Conservation (phyloP, 345 rosid species). For the Salix purpurea region DNA sequence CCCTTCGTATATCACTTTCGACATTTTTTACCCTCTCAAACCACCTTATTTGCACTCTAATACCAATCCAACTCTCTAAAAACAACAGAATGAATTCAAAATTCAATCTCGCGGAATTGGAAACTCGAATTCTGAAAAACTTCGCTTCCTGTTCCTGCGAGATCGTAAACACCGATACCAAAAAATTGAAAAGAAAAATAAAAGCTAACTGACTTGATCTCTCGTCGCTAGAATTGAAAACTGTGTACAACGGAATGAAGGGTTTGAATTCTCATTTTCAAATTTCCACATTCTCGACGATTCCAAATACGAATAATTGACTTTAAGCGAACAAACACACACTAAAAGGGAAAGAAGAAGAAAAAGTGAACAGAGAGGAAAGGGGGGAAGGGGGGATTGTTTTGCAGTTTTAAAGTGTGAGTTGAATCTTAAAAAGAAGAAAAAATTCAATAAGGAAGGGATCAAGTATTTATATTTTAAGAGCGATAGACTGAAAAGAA, state of each 20-base stretch:
- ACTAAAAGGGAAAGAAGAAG: not conserved
- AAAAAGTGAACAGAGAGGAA: not conserved
- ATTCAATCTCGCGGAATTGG: conserved; percentile 34
- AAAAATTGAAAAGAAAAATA: not conserved
- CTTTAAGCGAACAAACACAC: not conserved
- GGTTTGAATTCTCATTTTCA: conserved; percentile 19
- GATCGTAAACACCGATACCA: not conserved
- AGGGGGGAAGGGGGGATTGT: not conserved
- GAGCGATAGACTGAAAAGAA: not conserved
- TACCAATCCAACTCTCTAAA: not conserved
- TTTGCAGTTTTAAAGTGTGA: not conserved
- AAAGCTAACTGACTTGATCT: conserved; percentile 10
- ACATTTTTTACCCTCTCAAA: conserved; percentile 32
- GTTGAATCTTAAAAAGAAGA: not conserved
- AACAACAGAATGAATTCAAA: not conserved
- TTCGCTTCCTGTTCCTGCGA: conserved; percentile 15
- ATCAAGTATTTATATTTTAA: not conserved
- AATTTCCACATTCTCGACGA: conserved; percentile 11
- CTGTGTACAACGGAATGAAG: conserved; percentile 3
- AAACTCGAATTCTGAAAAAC: conserved; percentile 26
- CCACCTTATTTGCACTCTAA: not conserved
- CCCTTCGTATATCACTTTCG: conserved; percentile 92
- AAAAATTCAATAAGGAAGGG: not conserved
- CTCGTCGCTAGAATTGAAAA: conserved; percentile 16
- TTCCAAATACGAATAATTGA: conserved; percentile 13